Base-by-base conservation (phyloP, 371 early-diverging fungal genomes). In the Circinella minor region DNA sequence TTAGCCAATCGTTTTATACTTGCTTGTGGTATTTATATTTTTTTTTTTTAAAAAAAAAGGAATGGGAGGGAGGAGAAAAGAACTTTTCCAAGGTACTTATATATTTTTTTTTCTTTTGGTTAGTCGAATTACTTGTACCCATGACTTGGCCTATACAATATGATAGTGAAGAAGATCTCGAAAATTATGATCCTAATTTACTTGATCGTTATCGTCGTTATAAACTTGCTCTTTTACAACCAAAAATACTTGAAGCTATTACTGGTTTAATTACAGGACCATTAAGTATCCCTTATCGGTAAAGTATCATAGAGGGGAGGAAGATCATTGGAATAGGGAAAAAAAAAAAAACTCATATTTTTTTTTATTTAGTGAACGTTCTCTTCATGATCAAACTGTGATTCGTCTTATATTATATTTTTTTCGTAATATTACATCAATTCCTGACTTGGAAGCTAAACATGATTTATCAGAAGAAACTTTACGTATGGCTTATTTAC, bases 341-440 rank as follows among this genome's bases (percentile, higher is more conserved):
- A 51, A 51, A 51, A 51, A 51, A 2, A n/a, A 51, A 51, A 51
- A 51, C 51, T 51, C 8, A 51, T 51, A 51, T 51, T 51, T 4
- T 59, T 6, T 6, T 3, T 43, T 15, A 61, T 48, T n/a, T 63
- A 77, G 90, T 46, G 83, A 90, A 63, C 80, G 93, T 49, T 85
- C 89, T 0, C 82, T 86, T 18, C 80, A 86, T 61, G 94, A 94
- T 65, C 81, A 87, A 43, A 89, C 89, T 18, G 80, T 91, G 15
- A 89, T 95, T 63, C 89, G 94, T 48, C 84, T 94, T 9, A 88
- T 90, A 7, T 74, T 96, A 36, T 89, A 90, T 36, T 77, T 95
- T 8, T 88, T 93, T 66, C 89, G 96, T 18, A 96, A 96, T 73
- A 72, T 95, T 59, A 83, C 94, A 13, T 93, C 93, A 7, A 93